Conservation (phyloP, 2,329 filamentous ascomycete genomes). For the Ophiostoma piceae region DNA sequence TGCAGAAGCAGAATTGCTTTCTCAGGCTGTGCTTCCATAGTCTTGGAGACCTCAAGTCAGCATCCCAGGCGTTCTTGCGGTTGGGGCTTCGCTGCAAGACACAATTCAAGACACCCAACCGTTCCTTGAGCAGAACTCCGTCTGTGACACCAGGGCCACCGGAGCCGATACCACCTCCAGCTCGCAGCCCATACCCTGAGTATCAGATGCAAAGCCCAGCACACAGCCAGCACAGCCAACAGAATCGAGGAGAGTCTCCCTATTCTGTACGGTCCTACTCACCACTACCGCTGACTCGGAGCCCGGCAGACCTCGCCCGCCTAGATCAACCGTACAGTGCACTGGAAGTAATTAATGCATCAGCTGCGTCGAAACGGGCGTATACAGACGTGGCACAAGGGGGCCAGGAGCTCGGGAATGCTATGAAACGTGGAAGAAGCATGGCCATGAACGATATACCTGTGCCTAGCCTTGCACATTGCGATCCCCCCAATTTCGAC, state of each 20-base stretch:
- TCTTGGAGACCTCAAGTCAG: conserved; percentile 26
- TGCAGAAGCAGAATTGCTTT: conserved; percentile 20
- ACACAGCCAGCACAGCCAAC: not conserved
- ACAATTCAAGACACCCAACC: conserved; percentile 18
- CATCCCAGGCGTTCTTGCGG: conserved; percentile 24
- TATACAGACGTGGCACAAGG: not conserved
- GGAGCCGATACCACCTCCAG: not conserved
- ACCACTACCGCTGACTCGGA: not conserved
- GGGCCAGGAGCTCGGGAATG: not conserved
- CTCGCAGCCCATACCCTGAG: not conserved
- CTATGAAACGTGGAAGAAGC: not conserved
- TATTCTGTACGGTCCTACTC: not conserved
- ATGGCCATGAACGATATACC: not conserved
- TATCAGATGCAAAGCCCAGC: not conserved
- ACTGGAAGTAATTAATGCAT: not conserved
- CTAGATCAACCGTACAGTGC: not conserved
- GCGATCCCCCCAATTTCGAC: not conserved
- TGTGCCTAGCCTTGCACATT: not conserved
- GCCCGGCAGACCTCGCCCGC: not conserved
- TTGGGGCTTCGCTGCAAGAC: conserved; percentile 26
- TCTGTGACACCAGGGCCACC: not conserved
- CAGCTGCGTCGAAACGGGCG: not conserved
- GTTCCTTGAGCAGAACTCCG: conserved; percentile 10
- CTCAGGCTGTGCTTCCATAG: conserved; percentile 27
- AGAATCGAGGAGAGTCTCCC: not conserved